Evolutionary conservation across 2,329 filamentous ascomycete species (phyloP).

Genomic region (Fusarium sublunatum): DNA sequence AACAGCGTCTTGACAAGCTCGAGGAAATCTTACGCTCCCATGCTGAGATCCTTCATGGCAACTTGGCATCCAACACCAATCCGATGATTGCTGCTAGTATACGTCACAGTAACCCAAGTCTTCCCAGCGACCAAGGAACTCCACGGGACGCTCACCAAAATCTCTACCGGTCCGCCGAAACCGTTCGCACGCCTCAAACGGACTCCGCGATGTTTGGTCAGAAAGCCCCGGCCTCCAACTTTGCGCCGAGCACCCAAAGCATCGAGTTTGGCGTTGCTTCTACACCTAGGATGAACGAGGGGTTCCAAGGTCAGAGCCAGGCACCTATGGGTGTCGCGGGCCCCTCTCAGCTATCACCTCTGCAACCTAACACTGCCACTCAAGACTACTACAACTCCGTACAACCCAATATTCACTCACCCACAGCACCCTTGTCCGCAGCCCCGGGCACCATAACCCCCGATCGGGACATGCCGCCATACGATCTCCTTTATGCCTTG

Average conservation of each 20-base stretch:
- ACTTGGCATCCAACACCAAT: slow-evolving; percentile 56
- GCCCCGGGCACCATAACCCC: slow-evolving; percentile 44
- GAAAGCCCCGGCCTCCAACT: slow-evolving; percentile 62
- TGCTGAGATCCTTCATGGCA: slow-evolving; percentile 72
- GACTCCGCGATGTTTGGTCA: slow-evolving; percentile 71
- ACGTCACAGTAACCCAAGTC: slow-evolving; percentile 62
- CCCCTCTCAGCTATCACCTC: slow-evolving; percentile 49
- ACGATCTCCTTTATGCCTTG: slow-evolving; percentile 77
- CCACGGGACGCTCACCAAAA: slow-evolving; percentile 59
- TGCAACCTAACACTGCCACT: slow-evolving; percentile 56
- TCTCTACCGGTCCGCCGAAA: slow-evolving; percentile 63
- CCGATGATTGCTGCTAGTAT: slow-evolving; percentile 54
- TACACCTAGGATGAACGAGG: slow-evolving; percentile 61
- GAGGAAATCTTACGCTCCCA: slow-evolving; percentile 75
- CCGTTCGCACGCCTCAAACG: slow-evolving; percentile 64
- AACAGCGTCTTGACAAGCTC: slow-evolving; percentile 76
- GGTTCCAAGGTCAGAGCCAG: slow-evolving; percentile 60
- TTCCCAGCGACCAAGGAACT: slow-evolving; percentile 67
- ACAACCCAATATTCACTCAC: slow-evolving; percentile 65
- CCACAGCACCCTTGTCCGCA: slow-evolving; percentile 65
- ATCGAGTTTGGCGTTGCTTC: slow-evolving; percentile 63
- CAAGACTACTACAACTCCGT: slow-evolving; percentile 63
- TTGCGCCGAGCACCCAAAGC: slow-evolving; percentile 59
- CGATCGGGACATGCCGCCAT: slow-evolving; percentile 78
- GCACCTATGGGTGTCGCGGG: slow-evolving; percentile 56